Conservation (phyloP, 805 yeast species). For the Pichia insulana region DNA sequence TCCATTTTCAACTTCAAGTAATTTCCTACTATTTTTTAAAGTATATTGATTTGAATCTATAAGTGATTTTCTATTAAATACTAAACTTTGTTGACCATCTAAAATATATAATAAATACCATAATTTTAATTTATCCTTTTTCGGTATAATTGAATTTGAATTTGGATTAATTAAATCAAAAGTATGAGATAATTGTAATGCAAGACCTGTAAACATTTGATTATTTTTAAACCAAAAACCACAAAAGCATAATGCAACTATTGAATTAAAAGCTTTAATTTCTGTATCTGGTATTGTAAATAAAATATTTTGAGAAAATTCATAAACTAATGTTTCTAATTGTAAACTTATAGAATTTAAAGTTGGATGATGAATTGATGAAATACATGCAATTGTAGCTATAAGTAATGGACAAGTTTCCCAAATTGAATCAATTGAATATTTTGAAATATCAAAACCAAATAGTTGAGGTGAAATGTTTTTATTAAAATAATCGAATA, state of each 20-base stretch:
- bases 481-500: conserved; percentile 43
- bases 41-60: conserved; percentile 40
- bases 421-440: conserved; percentile 45
- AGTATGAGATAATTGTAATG: conserved; percentile 55
- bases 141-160: conserved; percentile 16
- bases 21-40: conserved; percentile 33
- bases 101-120: conserved; percentile 61
- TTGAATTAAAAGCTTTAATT: conserved; percentile 46
- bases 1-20: conserved; percentile 22
- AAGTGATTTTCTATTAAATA: conserved; percentile 48
- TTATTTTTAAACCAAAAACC: conserved; percentile 63
- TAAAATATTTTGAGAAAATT: conserved; percentile 25
- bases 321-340: conserved; percentile 25
- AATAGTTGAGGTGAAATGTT: conserved; percentile 56
- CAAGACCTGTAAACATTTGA: conserved; percentile 58
- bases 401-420: conserved; percentile 47
- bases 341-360: conserved; percentile 18
- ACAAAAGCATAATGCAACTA: conserved; percentile 55
- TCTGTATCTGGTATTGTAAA: conserved; percentile 32
- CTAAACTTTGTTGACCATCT: conserved; percentile 62
- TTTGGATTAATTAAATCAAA: conserved; percentile 33
- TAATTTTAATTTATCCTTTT: conserved; percentile 43
- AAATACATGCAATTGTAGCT: conserved; percentile 51
- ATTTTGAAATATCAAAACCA: conserved; percentile 50
- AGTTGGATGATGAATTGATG: conserved; percentile 51